phyloP scores from a whole-genome alignment of 768 basidiomycete genomes.

The Naganishia friedmannii region DNA sequence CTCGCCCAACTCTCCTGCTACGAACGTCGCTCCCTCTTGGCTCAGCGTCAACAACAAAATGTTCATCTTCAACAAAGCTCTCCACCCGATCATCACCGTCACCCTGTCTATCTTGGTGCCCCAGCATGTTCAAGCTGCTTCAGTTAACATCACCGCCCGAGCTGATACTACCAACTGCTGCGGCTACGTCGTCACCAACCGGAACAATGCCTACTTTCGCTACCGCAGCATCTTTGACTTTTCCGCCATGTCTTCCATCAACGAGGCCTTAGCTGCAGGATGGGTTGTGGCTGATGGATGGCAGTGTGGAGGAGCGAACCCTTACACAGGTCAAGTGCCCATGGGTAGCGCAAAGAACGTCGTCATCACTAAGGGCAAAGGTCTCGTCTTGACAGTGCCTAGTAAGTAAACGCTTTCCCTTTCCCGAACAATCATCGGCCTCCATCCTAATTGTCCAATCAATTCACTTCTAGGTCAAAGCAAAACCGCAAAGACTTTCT shows the following conservation, averaged over 20 bases:
- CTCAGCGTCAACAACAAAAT: neutral
- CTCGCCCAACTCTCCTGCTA: neutral
- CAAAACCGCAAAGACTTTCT: conserved; percentile 1
- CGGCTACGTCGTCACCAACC: conserved; percentile 14
- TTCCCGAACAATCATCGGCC: too few species aligned
- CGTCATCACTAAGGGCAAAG: neutral
- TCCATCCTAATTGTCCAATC: neutral
- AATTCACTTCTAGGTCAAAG: neutral
- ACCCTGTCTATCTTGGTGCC: neutral
- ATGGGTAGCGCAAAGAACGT: conserved; percentile 3
- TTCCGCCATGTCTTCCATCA: conserved; percentile 1
- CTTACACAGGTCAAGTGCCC: conserved; percentile 1
- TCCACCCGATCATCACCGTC: neutral
- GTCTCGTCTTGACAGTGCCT: neutral
- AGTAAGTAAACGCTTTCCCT: neutral
- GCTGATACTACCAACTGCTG: neutral
- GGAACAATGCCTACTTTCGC: conserved; percentile 13
- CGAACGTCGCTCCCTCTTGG: neutral
- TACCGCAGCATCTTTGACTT: conserved; percentile 10
- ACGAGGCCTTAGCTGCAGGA: neutral
- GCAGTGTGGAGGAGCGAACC: conserved; percentile 7
- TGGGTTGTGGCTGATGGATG: conserved; percentile 12
- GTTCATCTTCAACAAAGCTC: neutral
- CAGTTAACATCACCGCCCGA: neutral
- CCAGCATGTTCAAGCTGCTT: neutral